Base-by-base conservation (phyloP, 1,139 yeast species). In the Geotrichum histeridarum region DNA sequence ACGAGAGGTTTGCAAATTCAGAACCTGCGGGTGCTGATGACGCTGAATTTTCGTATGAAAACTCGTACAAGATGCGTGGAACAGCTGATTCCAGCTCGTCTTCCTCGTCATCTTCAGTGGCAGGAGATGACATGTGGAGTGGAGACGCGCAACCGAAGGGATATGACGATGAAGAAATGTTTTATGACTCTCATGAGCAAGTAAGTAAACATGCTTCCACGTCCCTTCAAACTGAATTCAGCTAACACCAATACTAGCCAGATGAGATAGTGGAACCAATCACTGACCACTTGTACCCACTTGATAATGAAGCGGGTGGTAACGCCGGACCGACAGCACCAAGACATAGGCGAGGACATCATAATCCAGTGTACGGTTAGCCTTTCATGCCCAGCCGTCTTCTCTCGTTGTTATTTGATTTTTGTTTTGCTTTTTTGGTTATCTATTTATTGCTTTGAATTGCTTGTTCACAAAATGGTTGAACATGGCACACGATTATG, bases 41-140 rank as follows among this genome's bases (percentile, higher is more conserved):
- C 7, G 50, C 41, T 22, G 58, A 51, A 12, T 59, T 56, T 31
- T 59, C 55, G 46, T 48, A 54, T 14, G 54, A 56, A 17, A 53
- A 50, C 37, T 57, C 55, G 27, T 51, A 52, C 41, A 50, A 43
- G 18, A 37, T 45, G 38, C 48, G 49, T 31, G 42, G 48, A 30
- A 31, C 61, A 9, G 60, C 62, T 8, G 62, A 57, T 35, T 62
- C 67, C 17, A 56, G 65, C 2, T 60, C 61, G 1, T 64, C 67
- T 11, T 60, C 66, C 15, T 63, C 67, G 14, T 50, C 59, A 7
- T 61, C 63, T 8, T 60, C 63, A 3, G 62, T 58, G 12, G 60
- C 59, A 5, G 60, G 59, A 42, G 67, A 64, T 37, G 65, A 64
- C 42, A 41, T 63, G 54, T 64, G 67, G 67, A 56, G 60, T 42